These are phyloP conservation scores for Scutellaria baicalensis DNA, from an alignment of 257 asterid species.

Conservation along the genomic window DNA sequence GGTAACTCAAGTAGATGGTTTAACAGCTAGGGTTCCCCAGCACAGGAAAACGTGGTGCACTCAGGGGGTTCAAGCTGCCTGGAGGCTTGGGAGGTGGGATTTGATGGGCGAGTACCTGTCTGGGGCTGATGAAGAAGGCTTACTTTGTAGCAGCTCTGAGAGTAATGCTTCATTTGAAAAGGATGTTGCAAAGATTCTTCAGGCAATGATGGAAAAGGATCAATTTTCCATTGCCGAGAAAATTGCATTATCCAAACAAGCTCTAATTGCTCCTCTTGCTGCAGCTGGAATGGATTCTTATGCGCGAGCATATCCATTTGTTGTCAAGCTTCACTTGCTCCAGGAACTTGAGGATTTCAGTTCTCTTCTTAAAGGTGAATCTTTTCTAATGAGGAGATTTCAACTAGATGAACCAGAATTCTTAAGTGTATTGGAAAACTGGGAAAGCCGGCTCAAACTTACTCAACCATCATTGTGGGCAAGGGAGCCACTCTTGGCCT, in stretches of 20 bases:
- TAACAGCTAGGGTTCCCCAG: conserved; percentile 69
- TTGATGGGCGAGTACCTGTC: conserved; percentile 86
- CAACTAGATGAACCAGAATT: conserved; percentile 56
- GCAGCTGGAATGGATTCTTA: conserved; percentile 99
- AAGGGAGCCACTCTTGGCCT: conserved; percentile 94
- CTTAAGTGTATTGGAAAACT: conserved; percentile 51
- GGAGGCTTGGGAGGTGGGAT: conserved; percentile 99
- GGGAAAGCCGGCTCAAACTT: conserved; percentile 90
- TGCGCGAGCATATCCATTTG: conserved; percentile 91
- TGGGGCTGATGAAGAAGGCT: conserved; percentile 85
- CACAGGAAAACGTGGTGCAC: conserved; percentile 92
- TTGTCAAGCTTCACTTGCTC: conserved; percentile 95
- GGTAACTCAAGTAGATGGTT: conserved; percentile 95
- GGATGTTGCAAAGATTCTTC: conserved; percentile 93
- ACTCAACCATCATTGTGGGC: conserved; percentile 98
- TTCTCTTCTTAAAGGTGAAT: conserved; percentile 72
- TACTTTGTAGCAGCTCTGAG: conserved; percentile 85
- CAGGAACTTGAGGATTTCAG: conserved; percentile 90
- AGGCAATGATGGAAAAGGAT: conserved; percentile 84
- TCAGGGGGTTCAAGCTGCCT: conserved; percentile 99
- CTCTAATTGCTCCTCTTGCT: conserved; percentile 98
- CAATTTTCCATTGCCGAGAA: conserved; percentile 66
- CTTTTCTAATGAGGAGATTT: conserved; percentile 60
- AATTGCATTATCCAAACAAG: conserved; percentile 78
- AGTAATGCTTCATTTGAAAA: conserved; percentile 91